These are phyloP conservation scores for Citropsis articulata DNA, from an alignment of 345 rosid species.

Conservation along the genomic window DNA sequence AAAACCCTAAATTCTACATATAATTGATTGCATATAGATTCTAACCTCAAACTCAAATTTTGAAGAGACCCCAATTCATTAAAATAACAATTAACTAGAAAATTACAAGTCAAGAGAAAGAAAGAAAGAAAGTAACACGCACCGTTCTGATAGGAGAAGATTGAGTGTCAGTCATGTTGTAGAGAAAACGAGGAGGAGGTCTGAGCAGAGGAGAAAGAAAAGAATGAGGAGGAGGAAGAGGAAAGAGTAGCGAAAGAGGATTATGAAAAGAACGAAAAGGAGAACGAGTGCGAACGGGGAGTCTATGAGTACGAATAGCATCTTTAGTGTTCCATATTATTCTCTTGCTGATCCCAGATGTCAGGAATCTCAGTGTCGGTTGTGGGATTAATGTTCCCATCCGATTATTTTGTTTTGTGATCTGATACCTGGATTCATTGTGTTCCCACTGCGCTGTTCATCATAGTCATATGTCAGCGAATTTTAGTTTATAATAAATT, in stretches of 20 bases:
- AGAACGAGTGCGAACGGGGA: conserved; percentile 44
- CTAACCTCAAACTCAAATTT: neutral
- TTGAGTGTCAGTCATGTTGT: conserved; percentile 39
- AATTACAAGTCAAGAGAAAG: neutral
- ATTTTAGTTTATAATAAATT: too few relatives aligned
- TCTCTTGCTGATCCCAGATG: conserved; percentile 12
- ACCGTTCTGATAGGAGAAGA: conserved; percentile 55
- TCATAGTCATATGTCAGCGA: neutral
- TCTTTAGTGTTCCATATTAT: conserved; percentile 1
- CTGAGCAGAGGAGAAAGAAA: conserved; percentile 39
- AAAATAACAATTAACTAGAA: neutral
- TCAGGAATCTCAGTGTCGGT: conserved; percentile 29
- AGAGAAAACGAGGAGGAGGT: conserved; percentile 30
- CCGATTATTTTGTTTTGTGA: neutral
- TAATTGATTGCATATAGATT: neutral
- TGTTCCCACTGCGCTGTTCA: neutral
- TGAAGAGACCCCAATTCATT: neutral
- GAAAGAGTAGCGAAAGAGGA: conserved; percentile 38
- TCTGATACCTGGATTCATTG: neutral
- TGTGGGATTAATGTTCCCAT: conserved; percentile 18
- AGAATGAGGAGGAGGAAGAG: conserved; percentile 34
- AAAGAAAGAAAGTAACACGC: neutral
- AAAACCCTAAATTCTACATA: neutral
- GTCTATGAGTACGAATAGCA: conserved; percentile 31
- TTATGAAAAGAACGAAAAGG: conserved; percentile 33